phyloP scores from a whole-genome alignment of 352 stramenopile species.

The Pseudoperonospora humuli region DNA sequence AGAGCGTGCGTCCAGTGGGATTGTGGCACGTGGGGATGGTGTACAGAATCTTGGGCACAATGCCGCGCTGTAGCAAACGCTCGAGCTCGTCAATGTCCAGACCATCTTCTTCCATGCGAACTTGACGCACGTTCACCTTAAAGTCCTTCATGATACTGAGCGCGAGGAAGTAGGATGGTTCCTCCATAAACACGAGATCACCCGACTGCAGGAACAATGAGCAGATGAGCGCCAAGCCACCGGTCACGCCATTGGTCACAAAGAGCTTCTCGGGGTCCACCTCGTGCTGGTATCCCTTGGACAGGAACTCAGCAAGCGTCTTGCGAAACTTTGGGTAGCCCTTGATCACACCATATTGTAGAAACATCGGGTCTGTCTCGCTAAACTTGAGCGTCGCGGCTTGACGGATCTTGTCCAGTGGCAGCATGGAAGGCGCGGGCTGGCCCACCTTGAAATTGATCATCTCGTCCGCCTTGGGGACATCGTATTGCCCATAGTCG shows the following conservation, averaged over 20 bases:
- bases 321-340: constrained; percentile 84
- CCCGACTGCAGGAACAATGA: constrained; percentile 80
- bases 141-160: constrained; percentile 92
- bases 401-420: constrained; percentile 82
- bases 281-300: constrained; percentile 61
- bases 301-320: constrained; percentile 68
- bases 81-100: constrained; percentile 85
- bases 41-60: constrained; percentile 90
- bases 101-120: constrained; percentile 88
- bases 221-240: constrained; percentile 88
- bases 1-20: constrained; percentile 87
- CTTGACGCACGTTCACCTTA: constrained; percentile 83
- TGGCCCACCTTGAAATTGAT: constrained; percentile 90
- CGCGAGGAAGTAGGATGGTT: constrained; percentile 91
- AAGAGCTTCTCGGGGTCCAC: constrained; percentile 86
- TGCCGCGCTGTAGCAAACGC: constrained; percentile 57
- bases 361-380: constrained; percentile 80
- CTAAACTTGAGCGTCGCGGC: constrained; percentile 70
- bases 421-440: constrained; percentile 72
- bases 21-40: constrained; percentile 93
- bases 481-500: constrained; percentile 81
- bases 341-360: constrained; percentile 86
- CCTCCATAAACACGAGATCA: constrained; percentile 90
- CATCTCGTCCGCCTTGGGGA: constrained; percentile 68
- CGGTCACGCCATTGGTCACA: constrained; percentile 89